Conservation (phyloP, 768 basidiomycete genomes). For the Hygrocybe coccinea region DNA sequence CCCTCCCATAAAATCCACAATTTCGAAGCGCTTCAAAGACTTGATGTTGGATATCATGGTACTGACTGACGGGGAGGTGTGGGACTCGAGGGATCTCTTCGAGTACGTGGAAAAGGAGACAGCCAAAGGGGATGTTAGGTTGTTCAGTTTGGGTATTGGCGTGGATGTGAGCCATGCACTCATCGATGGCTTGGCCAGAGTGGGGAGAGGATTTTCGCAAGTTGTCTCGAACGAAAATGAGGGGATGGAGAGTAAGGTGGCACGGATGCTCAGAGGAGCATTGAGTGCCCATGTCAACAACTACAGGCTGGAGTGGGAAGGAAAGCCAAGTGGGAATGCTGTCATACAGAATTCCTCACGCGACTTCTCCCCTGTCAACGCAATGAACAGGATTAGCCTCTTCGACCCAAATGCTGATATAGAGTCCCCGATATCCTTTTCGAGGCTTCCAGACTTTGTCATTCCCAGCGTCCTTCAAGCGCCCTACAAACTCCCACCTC, state of each 20-base stretch:
- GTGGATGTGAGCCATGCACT: background rate
- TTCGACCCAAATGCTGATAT: background rate
- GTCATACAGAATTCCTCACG: background rate
- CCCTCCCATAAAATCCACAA: background rate
- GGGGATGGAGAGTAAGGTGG: slow-evolving; percentile 2
- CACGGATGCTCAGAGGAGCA: slow-evolving; percentile 4
- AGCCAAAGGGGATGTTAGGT: background rate
- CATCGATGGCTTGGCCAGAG: slow-evolving; percentile 1
- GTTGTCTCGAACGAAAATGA: background rate
- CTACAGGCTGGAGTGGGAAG: slow-evolving; percentile 4
- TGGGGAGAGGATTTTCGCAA: slow-evolving; percentile 1
- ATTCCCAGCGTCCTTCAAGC: slow-evolving; percentile 2
- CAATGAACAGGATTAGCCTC: background rate
- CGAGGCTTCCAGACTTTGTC: background rate
- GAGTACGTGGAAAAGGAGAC: background rate
- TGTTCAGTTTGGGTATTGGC: slow-evolving; percentile 3
- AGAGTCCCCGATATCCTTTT: background rate
- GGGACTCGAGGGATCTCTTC: background rate
- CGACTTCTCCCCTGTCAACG: background rate
- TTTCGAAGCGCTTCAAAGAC: background rate
- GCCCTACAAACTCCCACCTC: background rate
- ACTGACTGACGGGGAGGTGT: slow-evolving; percentile 4
- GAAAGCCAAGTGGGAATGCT: background rate
- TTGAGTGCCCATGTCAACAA: slow-evolving; percentile 1
- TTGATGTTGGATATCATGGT: slow-evolving; percentile 3